Percentiles rank a stretch among this genome's conserved stretches.
These are phyloP conservation scores for Leishmania turanica DNA, from an alignment of 208 protist genomes.

Conservation along the genomic window DNA sequence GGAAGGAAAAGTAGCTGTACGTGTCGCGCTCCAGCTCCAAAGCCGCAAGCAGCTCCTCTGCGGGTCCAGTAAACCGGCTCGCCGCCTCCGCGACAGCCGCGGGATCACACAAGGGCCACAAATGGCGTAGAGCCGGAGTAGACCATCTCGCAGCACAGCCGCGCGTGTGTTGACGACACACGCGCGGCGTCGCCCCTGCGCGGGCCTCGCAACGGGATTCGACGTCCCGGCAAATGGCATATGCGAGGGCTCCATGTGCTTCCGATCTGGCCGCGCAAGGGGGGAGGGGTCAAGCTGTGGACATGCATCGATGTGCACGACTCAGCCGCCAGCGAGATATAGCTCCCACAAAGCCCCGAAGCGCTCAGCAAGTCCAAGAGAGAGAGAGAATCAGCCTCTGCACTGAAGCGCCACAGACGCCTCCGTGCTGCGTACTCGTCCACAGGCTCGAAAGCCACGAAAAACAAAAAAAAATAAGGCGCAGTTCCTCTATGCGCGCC, in stretches of 20 bases:
- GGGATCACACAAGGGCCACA: slow-evolving; percentile 15
- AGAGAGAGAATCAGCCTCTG: neutral
- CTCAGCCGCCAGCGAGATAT: neutral
- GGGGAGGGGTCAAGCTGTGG: neutral
- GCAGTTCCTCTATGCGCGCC: neutral
- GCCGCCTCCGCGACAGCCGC: slow-evolving; percentile 13
- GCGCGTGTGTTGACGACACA: neutral
- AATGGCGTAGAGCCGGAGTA: slow-evolving; percentile 12
- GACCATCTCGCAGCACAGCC: slow-evolving; percentile 9
- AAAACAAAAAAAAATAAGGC: neutral
- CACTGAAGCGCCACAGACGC: neutral
- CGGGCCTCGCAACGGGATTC: neutral
- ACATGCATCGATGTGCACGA: neutral
- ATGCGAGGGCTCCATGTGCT: neutral
- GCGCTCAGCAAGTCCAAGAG: neutral
- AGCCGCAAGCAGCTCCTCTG: slow-evolving; percentile 10
- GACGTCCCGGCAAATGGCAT: neutral
- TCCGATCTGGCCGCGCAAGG: neutral
- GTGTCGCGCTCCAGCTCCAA: slow-evolving; percentile 11
- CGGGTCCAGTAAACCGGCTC: neutral
- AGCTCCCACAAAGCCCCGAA: neutral
- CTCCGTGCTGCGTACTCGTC: neutral
- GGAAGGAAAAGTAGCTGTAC: slow-evolving; percentile 13
- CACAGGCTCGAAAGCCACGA: neutral
- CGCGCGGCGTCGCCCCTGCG: neutral